Evolutionary conservation across 495 filamentous ascomycete genomes (phyloP), one percentile per base, ranked within the genome.

Genomic region (Talaromyces thailandensis): DNA sequence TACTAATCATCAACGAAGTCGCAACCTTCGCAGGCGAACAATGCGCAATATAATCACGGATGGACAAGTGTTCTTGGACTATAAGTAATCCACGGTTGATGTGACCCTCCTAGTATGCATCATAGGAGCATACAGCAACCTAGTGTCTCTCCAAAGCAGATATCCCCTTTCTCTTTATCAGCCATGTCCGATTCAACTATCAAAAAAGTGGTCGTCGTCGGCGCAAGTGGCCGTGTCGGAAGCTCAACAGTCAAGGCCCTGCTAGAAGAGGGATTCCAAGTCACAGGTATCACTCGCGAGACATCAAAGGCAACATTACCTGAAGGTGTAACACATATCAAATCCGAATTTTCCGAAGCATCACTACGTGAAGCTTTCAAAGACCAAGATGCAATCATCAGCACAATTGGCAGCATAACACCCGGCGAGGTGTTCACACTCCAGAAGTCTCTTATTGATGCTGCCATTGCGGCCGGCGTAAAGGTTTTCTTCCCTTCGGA

Each of bases 401-500:
- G 71, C 21, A 68, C 72, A 18, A 58, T 78, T 0, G 65, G 64
- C 2, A 64, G 65, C 12, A 35, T 35, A n/a, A 57, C 28, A 11
- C 55, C 55, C 3, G 55, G 55, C 3, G 24, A 56, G 1, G 72
- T 59, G 3, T 65, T 78, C 16, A 21, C 59, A 2, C 32, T 68
- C 0, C 80, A 82, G 67, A 80, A 71, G 63, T 73, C 62, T n/a
- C 76, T 87, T 43, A 81, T 89, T 26, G 82, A 89, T 63, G 87
- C 86, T 0, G 80, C 83, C 0, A 64, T 86, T 32, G 73, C 76
- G 1, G 87, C 82, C 3, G 83, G 68, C 51, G 82, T 91, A 23
- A 77, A 83, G 62, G 83, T 83, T 73, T 90, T 91, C 75, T 79
- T 88, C 63, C 87, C 87, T 3, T 87, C 84, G n/a, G 87, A 90